Base-by-base conservation (phyloP, 352 stramenopile genomes). In the Blastocystis hominis region DNA sequence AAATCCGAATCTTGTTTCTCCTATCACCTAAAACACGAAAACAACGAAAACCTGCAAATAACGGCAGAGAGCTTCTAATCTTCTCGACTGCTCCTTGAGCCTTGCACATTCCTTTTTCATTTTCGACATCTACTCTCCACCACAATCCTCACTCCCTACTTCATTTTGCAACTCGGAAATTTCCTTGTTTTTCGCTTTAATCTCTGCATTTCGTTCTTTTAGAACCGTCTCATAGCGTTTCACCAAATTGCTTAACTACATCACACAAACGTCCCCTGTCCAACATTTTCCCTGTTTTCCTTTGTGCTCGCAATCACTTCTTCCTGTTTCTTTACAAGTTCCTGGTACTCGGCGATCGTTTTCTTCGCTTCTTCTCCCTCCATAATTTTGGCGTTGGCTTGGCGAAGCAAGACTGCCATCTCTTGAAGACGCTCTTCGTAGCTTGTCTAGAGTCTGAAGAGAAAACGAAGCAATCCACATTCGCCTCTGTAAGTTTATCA, bases 141-240 rank as follows among this genome's bases (percentile, higher is more conserved):
- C 4, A 3, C 10, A 24, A 3, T 24, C 72, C 3, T 36, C 1
- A 17, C 1, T 38, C 9, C 24, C n/a, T 9, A 84, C 72, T 15
- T 66, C 50, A 17, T 55, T 17, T 47, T 47, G 15, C 72, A 84
- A n/a, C 56, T 64, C 50, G 17, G 59, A 46, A 47, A 84, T 84
- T 34, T 13, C 2, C n/a, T 53, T 13, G 34, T 84, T 84, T 30
- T 84, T 84, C 50, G 59, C 46, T 53, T 84, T 84, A 30, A 66
- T 55, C 20, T 84, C 72, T 20, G 42, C 42, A 20, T 84, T 84
- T 40, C 55, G 34, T 30, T 63, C 20, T 0, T 20, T 46, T 24
- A 84, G 36, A 9, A 84, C 34, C 17, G 34, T 40, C 44, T 84
- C 72, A 30, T 84, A 84, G 34, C 68, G 72, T 64, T 64, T 66